Evolutionary conservation across 768 basidiomycete genomes (phyloP).

Genomic region (Xerocomus spinulosus): DNA sequence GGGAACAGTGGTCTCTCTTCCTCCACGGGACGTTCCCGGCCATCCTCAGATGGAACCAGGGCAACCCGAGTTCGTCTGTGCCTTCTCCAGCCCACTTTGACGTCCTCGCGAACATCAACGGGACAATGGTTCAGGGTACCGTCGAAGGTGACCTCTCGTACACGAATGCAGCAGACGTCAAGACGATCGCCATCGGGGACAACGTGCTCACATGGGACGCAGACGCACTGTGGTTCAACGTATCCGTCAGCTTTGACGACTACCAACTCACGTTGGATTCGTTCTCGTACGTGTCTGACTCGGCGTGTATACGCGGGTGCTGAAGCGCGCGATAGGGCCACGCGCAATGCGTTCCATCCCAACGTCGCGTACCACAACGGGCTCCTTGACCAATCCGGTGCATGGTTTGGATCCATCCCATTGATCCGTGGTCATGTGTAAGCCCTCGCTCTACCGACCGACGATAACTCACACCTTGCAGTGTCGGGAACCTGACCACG

Average conservation of each 20-base stretch:
- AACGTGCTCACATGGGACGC: conserved; percentile 12
- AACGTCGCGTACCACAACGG: conserved; percentile 13
- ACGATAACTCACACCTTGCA: not conserved
- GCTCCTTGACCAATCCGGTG: conserved; percentile 4
- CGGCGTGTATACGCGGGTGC: not conserved
- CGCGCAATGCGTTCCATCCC: conserved; percentile 9
- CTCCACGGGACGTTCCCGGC: conserved; percentile 10
- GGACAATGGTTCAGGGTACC: conserved; percentile 2
- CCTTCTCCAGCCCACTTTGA: conserved; percentile 7
- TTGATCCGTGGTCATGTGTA: conserved; percentile 11
- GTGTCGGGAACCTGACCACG: conserved; percentile 3
- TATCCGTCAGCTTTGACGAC: conserved; percentile 4
- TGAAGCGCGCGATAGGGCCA: conserved; percentile 1
- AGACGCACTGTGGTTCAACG: conserved; percentile 12
- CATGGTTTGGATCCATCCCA: conserved; percentile 12
- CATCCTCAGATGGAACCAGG: conserved; percentile 13
- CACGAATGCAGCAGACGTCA: not conserved
- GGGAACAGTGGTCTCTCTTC: conserved; percentile 17
- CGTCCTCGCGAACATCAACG: conserved; percentile 5
- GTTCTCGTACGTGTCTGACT: conserved; percentile 6
- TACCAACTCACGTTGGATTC: conserved; percentile 8
- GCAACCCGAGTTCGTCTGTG: conserved; percentile 1
- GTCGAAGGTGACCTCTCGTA: not conserved
- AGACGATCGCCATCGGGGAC: conserved; percentile 6
- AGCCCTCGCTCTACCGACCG: not conserved